A percentile compares a stretch with the other conserved stretches of the same genome.
phyloP scores from a whole-genome alignment of 2,329 filamentous ascomycete genomes.

The Cylindrodendrum hubeiense region DNA sequence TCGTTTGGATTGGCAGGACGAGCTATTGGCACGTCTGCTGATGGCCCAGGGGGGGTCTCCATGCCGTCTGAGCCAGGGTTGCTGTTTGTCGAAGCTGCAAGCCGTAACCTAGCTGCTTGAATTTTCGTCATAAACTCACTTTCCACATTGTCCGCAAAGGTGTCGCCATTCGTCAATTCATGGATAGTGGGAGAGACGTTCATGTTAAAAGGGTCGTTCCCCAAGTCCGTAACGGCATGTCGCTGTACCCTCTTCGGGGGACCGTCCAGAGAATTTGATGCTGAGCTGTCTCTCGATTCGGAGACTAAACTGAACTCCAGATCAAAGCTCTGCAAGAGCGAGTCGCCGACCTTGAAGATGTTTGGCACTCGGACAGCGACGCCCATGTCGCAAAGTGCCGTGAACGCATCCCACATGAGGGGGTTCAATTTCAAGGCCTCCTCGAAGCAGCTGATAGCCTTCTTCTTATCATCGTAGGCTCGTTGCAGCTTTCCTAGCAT shows the following conservation, averaged over 20 bases:
- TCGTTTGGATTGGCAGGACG: constrained; percentile 52
- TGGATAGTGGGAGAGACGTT: constrained; percentile 55
- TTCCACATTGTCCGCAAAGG: constrained; percentile 53
- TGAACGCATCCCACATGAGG: constrained; percentile 98
- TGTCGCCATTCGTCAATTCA: constrained; percentile 57
- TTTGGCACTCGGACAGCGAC: constrained; percentile 85
- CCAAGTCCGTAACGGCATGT: constrained; percentile 51
- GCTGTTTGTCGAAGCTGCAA: constrained; percentile 53
- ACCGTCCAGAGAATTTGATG: constrained; percentile 53
- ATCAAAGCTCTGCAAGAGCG: constrained; percentile 62
- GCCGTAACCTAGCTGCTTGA: constrained; percentile 62
- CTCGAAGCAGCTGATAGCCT: constrained; percentile 88
- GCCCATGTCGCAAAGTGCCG: constrained; percentile 87
- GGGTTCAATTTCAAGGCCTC: constrained; percentile 91
- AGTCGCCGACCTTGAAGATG: constrained; percentile 82
- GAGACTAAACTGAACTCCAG: constrained; percentile 40
- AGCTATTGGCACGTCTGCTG: constrained; percentile 37
- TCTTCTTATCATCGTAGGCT: constrained; percentile 84
- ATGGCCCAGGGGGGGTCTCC: constrained; percentile 68
- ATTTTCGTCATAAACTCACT: constrained; percentile 70
- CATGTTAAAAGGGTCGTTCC: constrained; percentile 65
- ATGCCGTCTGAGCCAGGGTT: constrained; percentile 64
- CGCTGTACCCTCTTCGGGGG: constrained; percentile 58
- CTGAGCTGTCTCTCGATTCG: constrained; percentile 53
- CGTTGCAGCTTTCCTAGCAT: constrained; percentile 90